Percentiles rank a stretch among this genome's conserved stretches.
Conservation (phyloP, 2,329 filamentous ascomycete genomes). For the Fusarium sp. region DNA sequence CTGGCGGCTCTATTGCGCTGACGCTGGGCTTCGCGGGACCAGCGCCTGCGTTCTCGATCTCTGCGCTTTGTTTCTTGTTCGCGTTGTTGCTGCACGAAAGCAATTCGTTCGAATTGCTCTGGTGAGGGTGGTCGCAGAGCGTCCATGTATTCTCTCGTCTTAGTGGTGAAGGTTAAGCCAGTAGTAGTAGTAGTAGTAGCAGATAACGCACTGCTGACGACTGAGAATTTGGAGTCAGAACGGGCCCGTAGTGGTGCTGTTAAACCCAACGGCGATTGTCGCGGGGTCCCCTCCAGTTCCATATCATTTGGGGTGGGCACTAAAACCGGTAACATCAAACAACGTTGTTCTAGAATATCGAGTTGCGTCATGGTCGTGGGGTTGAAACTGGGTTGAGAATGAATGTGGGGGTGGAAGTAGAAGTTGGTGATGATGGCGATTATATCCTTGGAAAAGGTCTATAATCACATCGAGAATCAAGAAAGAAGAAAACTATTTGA, state of each 20-base stretch:
- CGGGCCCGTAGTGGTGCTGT: neutral
- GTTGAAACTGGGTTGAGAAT: neutral
- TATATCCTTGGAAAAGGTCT: neutral
- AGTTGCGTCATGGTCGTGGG: constrained; percentile 42
- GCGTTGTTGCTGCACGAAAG: constrained; percentile 59
- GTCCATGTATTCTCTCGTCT: constrained; percentile 60
- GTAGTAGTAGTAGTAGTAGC: neutral
- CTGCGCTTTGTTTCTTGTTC: constrained; percentile 58
- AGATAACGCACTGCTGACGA: constrained; percentile 33
- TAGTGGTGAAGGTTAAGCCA: constrained; percentile 29
- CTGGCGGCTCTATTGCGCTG: constrained; percentile 29
- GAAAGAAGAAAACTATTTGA: neutral
- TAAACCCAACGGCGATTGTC: constrained; percentile 8
- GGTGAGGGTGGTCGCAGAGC: constrained; percentile 60
- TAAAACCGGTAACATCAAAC: constrained; percentile 31
- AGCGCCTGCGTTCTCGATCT: constrained; percentile 51
- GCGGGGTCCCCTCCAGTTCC: constrained; percentile 25
- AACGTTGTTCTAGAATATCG: constrained; percentile 38
- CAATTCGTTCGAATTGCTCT: constrained; percentile 61
- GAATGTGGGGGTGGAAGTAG: constrained; percentile 11
- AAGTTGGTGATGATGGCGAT: constrained; percentile 11
- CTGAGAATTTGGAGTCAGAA: constrained; percentile 27
- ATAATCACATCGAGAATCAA: neutral
- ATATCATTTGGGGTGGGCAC: constrained; percentile 5
- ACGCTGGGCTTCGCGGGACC: constrained; percentile 49